phyloP scores from a whole-genome alignment of 305 asterid genomes.

The Solanum hybrid region DNA sequence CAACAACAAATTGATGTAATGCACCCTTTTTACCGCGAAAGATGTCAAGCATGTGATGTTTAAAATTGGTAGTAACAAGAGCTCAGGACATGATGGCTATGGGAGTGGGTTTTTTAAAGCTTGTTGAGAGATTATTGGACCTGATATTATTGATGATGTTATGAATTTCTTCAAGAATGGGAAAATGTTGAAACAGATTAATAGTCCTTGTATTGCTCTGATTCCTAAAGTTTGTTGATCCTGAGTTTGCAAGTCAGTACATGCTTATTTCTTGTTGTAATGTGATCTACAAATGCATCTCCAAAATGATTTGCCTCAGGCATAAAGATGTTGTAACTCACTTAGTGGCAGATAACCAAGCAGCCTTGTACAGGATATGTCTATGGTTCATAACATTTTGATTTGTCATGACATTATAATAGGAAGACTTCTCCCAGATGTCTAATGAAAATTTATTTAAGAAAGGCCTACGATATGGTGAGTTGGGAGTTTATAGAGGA shows the following conservation, averaged over 20 bases:
- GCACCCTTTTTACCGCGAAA: not conserved
- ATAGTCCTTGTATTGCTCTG: not conserved
- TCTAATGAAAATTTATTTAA: not conserved
- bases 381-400: not conserved
- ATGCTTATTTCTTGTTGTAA: no score
- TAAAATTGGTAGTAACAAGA: not conserved
- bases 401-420: not conserved
- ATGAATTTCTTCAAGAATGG: not conserved
- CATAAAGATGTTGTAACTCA: not conserved
- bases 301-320: not conserved
- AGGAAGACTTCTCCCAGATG: not conserved
- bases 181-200: not conserved
- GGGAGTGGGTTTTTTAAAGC: not conserved
- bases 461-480: not conserved
- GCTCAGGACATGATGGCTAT: not conserved
- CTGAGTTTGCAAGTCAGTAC: not conserved
- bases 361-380: not conserved
- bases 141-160: not conserved
- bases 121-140: not conserved
- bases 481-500: not conserved
- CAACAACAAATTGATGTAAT: not conserved
- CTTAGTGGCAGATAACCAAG: not conserved
- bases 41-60: not conserved
- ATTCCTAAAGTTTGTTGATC: not conserved
- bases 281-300: not conserved